phyloP scores from a whole-genome alignment of 495 filamentous ascomycete species.

The Astrothelium subdiscretum region DNA sequence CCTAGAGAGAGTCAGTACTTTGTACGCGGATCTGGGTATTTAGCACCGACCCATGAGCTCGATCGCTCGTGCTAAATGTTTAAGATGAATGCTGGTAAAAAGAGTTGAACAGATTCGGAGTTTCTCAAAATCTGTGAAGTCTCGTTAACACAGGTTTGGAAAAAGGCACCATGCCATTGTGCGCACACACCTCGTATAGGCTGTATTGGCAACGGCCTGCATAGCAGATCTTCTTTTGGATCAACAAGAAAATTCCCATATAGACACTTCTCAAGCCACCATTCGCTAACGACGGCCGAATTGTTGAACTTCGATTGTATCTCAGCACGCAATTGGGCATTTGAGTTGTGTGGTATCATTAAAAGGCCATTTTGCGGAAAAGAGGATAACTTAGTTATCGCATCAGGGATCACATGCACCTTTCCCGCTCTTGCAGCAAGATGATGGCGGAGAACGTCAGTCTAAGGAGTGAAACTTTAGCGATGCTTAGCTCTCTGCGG shows the following conservation, averaged over 20 bases:
- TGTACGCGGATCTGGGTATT: background rate
- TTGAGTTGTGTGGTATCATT: slow-evolving; percentile 43
- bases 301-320: slow-evolving; percentile 16
- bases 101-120: slow-evolving; percentile 68
- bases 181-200: slow-evolving; percentile 46
- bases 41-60: slow-evolving; percentile 50
- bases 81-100: slow-evolving; percentile 72
- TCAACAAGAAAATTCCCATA: slow-evolving; percentile 57
- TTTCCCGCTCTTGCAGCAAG: slow-evolving; percentile 43
- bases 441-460: slow-evolving; percentile 39
- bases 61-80: slow-evolving; percentile 69
- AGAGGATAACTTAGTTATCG: slow-evolving; percentile 26
- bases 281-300: slow-evolving; percentile 61
- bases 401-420: slow-evolving; percentile 32
- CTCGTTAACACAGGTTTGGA: background rate
- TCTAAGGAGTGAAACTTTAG: slow-evolving; percentile 15
- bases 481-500: background rate
- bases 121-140: slow-evolving; percentile 42
- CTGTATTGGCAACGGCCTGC: slow-evolving; percentile 58
- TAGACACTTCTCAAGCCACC: slow-evolving; percentile 85
- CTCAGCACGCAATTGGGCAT: slow-evolving; percentile 22
- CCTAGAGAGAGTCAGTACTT: slow-evolving; percentile 25
- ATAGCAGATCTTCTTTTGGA: slow-evolving; percentile 59
- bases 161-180: background rate
- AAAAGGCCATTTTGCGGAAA: slow-evolving; percentile 36